phyloP scores from a whole-genome alignment of 2,329 filamentous ascomycete species.

The Helminthosporium solani region DNA sequence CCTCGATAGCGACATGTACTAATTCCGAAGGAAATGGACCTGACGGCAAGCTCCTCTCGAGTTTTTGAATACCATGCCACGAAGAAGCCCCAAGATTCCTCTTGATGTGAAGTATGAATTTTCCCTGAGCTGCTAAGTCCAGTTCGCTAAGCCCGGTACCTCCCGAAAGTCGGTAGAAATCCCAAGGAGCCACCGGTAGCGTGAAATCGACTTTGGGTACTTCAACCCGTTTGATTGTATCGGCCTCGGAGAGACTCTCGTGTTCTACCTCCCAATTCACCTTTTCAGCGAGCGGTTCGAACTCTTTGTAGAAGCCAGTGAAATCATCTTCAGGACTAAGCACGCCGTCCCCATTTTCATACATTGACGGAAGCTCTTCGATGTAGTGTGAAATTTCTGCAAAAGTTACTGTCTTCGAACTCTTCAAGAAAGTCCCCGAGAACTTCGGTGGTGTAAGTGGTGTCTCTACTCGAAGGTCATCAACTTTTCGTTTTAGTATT shows the following conservation, averaged over 20 bases:
- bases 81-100: constrained; percentile 27
- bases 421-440: constrained; percentile 41
- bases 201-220: constrained; percentile 51
- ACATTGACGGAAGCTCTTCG: constrained; percentile 28
- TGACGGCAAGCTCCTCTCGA: constrained; percentile 50
- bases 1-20: constrained; percentile 40
- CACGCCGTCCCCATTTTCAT: constrained; percentile 17
- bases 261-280: constrained; percentile 40
- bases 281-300: constrained; percentile 41
- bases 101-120: constrained; percentile 39
- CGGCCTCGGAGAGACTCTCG: constrained; percentile 50
- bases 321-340: constrained; percentile 30
- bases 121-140: constrained; percentile 32
- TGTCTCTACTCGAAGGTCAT: constrained; percentile 48
- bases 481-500: constrained; percentile 32
- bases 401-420: constrained; percentile 45
- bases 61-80: constrained; percentile 46
- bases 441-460: constrained; percentile 48
- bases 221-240: constrained; percentile 51
- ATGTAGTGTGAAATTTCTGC: constrained; percentile 39
- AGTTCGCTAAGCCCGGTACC: constrained; percentile 12
- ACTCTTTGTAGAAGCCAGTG: constrained; percentile 34
- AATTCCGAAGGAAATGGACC: constrained; percentile 48
- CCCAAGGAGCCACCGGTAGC: constrained; percentile 51
- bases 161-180: constrained; percentile 24